A percentile compares a stretch with the other conserved stretches of the same genome.
Conservation (phyloP, 2,329 filamentous ascomycete species). For the Orbilia ellipsospora region DNA sequence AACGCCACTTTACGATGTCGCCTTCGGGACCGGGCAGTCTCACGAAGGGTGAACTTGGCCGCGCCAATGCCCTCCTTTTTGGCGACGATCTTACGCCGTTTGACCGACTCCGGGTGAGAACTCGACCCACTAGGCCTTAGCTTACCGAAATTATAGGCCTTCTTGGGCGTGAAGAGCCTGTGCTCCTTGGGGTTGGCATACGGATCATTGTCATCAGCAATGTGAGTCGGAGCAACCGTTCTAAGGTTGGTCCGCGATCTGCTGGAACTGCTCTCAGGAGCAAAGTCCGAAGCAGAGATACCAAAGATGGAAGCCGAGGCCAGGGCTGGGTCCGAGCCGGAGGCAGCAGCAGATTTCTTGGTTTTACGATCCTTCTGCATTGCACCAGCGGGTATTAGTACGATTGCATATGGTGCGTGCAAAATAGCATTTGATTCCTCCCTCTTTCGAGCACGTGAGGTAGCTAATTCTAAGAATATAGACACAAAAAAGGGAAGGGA, state of each 20-base stretch:
- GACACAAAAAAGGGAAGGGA: no score
- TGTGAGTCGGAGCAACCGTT: neutral
- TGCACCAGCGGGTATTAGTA: no score
- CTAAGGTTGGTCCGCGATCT: slow-evolving; percentile 6
- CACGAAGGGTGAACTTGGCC: slow-evolving; percentile 40
- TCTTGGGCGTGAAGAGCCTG: slow-evolving; percentile 34
- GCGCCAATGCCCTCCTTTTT: slow-evolving; percentile 48
- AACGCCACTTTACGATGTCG: slow-evolving; percentile 44
- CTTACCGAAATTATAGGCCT: slow-evolving; percentile 36
- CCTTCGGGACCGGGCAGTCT: slow-evolving; percentile 42
- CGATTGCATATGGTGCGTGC: neutral
- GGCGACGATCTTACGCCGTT: slow-evolving; percentile 38
- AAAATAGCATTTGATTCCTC: no score
- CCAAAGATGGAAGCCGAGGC: no score
- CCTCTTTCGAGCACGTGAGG: no score
- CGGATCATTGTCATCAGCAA: slow-evolving; percentile 21
- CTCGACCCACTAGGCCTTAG: slow-evolving; percentile 27
- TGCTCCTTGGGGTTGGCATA: slow-evolving; percentile 29
- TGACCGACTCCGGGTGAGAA: slow-evolving; percentile 48
- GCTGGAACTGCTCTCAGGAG: no score
- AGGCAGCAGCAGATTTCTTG: no score
- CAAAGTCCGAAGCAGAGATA: no score
- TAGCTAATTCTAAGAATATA: no score
- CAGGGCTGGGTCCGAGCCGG: no score
- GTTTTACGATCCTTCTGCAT: no score